phyloP scores from a whole-genome alignment of 164 flowering plant genomes.

The Liriodendron chinense region DNA sequence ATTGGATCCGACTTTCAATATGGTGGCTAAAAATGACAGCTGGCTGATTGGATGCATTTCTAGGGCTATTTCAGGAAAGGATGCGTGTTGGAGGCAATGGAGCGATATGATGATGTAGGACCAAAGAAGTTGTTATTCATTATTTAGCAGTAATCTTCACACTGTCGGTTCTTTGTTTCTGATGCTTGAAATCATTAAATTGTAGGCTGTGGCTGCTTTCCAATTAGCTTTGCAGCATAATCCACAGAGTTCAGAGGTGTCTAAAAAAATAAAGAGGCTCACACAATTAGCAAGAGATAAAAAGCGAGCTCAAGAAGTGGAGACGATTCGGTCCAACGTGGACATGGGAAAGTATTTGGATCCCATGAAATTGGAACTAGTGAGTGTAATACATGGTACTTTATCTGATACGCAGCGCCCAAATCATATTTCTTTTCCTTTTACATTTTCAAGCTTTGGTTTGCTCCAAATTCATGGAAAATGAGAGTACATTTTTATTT shows the following conservation, averaged over 20 bases:
- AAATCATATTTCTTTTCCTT: no score
- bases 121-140: neutral
- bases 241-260: constrained; percentile 84
- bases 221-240: constrained; percentile 69
- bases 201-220: constrained; percentile 76
- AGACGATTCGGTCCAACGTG: constrained; percentile 67
- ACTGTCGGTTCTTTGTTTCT: constrained; percentile 8
- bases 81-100: constrained; percentile 88
- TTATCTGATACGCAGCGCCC: neutral
- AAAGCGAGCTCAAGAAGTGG: constrained; percentile 74
- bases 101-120: constrained; percentile 78
- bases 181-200: neutral
- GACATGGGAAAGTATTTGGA: constrained; percentile 68
- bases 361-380: constrained; percentile 72
- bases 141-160: neutral
- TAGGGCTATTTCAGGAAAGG: constrained; percentile 99
- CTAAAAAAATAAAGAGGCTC: constrained; percentile 79
- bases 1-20: neutral
- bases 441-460: neutral
- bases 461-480: neutral
- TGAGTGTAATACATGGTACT: constrained; percentile 24
- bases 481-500: no score
- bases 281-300: constrained; percentile 67
- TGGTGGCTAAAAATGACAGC: neutral
- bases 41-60: constrained; percentile 17